Base-by-base conservation (phyloP, 2,329 filamentous ascomycete species). In the Scedosporium boydii region DNA sequence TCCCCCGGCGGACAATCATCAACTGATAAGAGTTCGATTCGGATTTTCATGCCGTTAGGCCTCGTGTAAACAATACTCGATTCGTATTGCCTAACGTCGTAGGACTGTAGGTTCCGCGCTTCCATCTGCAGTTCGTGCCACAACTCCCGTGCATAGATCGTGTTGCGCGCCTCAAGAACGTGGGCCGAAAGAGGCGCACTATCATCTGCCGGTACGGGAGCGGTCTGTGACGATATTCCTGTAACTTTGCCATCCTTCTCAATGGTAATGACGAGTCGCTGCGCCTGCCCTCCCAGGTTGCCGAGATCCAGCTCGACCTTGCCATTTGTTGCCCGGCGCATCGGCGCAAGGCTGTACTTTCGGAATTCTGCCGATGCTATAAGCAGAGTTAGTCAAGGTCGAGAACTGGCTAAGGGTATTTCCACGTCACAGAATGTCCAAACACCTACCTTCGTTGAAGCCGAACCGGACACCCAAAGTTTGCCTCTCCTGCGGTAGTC, bases 61-160 rank as follows among this genome's bases (percentile, higher is more conserved):
- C 85, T 72, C 3, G 80, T 76, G 68, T 86, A 84, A 9, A 78
- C 77, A 51, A 91, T 78, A 3, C 79, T 75, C 27, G 83, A 77
- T 14, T 82, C 85, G 42, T 84, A 80, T 14, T 87, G 82, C 27
- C 81, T 82, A 12, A 97, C 87, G 9, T 87, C 85, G 64, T 90
- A 87, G 10, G 87, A 85, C 3, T 87, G 81, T 23, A 96, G 78
- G 0, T 82, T 81, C 16, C 92, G 87, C 0, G 89, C 87, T 74
- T 99, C 95, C 18, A 91, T 83, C 60, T 88, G 87, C 64, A 98
- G 80, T 74, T 99, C 95, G 68, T 96, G 87, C 82, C 92, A 97
- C 1, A 99, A 77, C 71, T 99, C 95, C 70, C 93, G 87, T 29
- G 90, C 86, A 68, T 90, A 92, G 21, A 93, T 80, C 59, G 89